A percentile compares a stretch with the other conserved stretches of the same genome.
phyloP scores from a whole-genome alignment of 805 yeast species.

The Metschnikowia henanensis region DNA sequence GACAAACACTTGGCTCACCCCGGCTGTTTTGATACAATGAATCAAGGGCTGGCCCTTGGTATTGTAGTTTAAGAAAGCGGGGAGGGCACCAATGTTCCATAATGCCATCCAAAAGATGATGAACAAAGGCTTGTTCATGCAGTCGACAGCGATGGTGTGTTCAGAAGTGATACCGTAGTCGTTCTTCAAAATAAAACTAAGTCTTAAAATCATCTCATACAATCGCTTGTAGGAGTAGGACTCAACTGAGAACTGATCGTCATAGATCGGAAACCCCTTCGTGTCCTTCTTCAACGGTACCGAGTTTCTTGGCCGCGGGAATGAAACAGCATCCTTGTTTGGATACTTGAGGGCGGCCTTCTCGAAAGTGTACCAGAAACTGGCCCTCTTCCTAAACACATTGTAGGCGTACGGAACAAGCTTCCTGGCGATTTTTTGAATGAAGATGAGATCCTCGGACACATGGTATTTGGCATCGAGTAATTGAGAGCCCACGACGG shows the following conservation, averaged over 20 bases:
- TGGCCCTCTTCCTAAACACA: slow-evolving; percentile 43
- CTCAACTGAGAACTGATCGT: slow-evolving; percentile 61
- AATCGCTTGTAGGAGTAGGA: slow-evolving; percentile 66
- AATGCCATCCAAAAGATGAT: slow-evolving; percentile 78
- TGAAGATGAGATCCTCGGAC: slow-evolving; percentile 54
- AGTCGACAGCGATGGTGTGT: slow-evolving; percentile 72
- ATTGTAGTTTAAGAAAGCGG: slow-evolving; percentile 86
- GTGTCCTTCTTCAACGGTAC: slow-evolving; percentile 21
- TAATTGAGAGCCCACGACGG: slow-evolving; percentile 43
- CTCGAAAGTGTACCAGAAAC: slow-evolving; percentile 74
- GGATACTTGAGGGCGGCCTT: slow-evolving; percentile 49
- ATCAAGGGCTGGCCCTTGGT: slow-evolving; percentile 68
- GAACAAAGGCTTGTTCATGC: slow-evolving; percentile 81
- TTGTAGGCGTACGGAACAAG: slow-evolving; percentile 44
- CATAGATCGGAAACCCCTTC: slow-evolving; percentile 43
- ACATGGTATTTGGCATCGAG: slow-evolving; percentile 48
- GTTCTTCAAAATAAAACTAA: slow-evolving; percentile 62
- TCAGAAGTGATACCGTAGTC: slow-evolving; percentile 65
- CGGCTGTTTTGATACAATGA: slow-evolving; percentile 77
- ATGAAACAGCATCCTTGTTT: slow-evolving; percentile 59
- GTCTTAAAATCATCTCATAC: slow-evolving; percentile 61
- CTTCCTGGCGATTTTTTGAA: slow-evolving; percentile 47
- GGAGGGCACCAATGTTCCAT: slow-evolving; percentile 90
- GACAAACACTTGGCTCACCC: slow-evolving; percentile 61
- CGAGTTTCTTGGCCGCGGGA: slow-evolving; percentile 47